phyloP scores from a whole-genome alignment of 768 basidiomycete species.

The Russula foetens region DNA sequence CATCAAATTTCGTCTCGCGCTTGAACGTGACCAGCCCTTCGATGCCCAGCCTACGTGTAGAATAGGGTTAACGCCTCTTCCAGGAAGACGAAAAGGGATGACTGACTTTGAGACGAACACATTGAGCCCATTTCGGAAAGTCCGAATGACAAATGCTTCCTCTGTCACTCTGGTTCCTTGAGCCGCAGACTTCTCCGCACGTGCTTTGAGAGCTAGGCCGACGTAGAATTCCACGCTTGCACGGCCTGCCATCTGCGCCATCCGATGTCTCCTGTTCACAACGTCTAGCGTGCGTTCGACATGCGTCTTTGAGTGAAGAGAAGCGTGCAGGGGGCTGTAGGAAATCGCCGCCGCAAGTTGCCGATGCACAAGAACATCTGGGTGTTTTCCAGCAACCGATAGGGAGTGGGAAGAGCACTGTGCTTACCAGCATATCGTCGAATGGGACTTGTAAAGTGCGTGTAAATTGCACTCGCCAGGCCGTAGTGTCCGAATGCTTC shows the following conservation, averaged over 20 bases:
- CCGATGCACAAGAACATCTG: slow-evolving; percentile 90
- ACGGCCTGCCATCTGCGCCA: slow-evolving; percentile 96
- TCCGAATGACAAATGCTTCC: slow-evolving; percentile 88
- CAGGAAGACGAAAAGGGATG: not conserved
- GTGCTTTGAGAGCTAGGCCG: slow-evolving; percentile 78
- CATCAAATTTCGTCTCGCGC: slow-evolving; percentile 79
- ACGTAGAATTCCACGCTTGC: slow-evolving; percentile 98
- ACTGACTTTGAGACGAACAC: slow-evolving; percentile 92
- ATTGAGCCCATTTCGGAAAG: slow-evolving; percentile 92
- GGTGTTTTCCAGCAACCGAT: not conserved
- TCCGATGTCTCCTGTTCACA: slow-evolving; percentile 86
- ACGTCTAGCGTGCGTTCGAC: slow-evolving; percentile 82
- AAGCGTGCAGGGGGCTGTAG: slow-evolving; percentile 73
- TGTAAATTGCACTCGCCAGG: slow-evolving; percentile 94
- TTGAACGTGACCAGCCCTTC: slow-evolving; percentile 96
- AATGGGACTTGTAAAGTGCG: slow-evolving; percentile 97
- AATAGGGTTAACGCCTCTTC: not conserved
- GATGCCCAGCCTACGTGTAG: slow-evolving; percentile 62
- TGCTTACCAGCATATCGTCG: slow-evolving; percentile 82
- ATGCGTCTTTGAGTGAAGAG: slow-evolving; percentile 79
- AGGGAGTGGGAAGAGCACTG: not conserved
- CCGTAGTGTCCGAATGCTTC: slow-evolving; percentile 97
- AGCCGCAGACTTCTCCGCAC: slow-evolving; percentile 37
- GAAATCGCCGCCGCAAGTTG: slow-evolving; percentile 88
- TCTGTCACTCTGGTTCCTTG: slow-evolving; percentile 42